Evolutionary conservation across 2,329 filamentous ascomycete species (phyloP).

Genomic region (Pyrenophora graminea): DNA sequence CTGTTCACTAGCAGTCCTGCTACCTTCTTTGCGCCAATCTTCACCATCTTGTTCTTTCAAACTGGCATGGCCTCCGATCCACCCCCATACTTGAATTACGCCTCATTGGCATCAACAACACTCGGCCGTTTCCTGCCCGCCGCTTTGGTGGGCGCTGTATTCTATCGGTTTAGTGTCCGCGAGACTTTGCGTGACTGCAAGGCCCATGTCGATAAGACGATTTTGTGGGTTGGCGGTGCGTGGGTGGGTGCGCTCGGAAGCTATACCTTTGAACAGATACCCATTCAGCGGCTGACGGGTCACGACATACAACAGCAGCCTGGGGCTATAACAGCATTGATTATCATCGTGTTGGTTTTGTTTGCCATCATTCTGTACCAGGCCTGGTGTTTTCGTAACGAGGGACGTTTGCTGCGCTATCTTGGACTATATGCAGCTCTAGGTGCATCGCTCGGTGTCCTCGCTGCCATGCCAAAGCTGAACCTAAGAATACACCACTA

Average conservation of each 20-base stretch:
- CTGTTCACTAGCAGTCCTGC: constrained; percentile 37
- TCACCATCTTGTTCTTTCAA: constrained; percentile 42
- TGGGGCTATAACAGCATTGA: constrained; percentile 42
- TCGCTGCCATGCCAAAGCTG: constrained; percentile 74
- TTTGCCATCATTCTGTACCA: constrained; percentile 36
- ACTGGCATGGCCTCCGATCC: constrained; percentile 45
- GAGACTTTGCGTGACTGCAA: constrained; percentile 34
- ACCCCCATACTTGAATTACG: constrained; percentile 34
- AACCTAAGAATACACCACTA: constrained; percentile 91
- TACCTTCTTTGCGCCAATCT: constrained; percentile 37
- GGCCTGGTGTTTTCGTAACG: constrained; percentile 39
- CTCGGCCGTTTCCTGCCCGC: constrained; percentile 43
- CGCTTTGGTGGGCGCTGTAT: constrained; percentile 33
- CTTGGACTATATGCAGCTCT: constrained; percentile 77
- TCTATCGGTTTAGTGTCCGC: constrained; percentile 36
- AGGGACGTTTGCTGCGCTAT: constrained; percentile 66
- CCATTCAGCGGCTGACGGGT: constrained; percentile 42
- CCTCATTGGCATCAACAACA: constrained; percentile 37
- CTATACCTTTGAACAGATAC: constrained; percentile 42
- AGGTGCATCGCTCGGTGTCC: constrained; percentile 77
- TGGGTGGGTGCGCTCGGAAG: constrained; percentile 44
- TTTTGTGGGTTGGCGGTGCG: constrained; percentile 43
- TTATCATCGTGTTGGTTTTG: constrained; percentile 39
- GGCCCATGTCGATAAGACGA: constrained; percentile 44
- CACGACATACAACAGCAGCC: constrained; percentile 46